Conservation (phyloP, 2,329 filamentous ascomycete species). For the Dactylellina haptotyla region DNA sequence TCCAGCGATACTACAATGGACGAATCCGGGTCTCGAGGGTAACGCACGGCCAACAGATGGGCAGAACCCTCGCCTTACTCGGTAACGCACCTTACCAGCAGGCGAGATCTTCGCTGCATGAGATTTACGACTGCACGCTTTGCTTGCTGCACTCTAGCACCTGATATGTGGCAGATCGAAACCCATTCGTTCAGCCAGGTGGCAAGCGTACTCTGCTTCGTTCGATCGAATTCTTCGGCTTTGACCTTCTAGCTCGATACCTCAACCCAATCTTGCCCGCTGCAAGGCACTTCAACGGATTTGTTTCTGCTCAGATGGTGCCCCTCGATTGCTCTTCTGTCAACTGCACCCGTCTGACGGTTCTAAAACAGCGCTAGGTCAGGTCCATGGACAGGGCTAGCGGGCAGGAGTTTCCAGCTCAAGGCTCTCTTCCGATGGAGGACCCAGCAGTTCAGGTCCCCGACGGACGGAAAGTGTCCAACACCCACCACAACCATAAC, state of each 20-base stretch:
- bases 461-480: constrained; percentile 3
- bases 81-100: constrained; percentile 43
- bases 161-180: background rate
- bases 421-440: background rate
- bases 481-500: background rate
- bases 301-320: background rate
- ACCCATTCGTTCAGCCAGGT: no score
- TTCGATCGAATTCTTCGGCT: no score
- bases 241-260: no score
- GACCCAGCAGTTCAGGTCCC: background rate
- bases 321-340: background rate
- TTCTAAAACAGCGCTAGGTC: constrained; percentile 33
- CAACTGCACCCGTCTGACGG: constrained; percentile 7
- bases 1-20: background rate
- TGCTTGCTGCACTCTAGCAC: background rate
- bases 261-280: no score
- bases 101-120: constrained; percentile 48
- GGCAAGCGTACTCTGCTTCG: no score
- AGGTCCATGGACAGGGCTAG: constrained; percentile 28
- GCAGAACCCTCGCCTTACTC: constrained; percentile 12
- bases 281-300: no score
- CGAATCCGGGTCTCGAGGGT: background rate
- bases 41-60: background rate
- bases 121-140: constrained; percentile 3
- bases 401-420: constrained; percentile 8